Conservation (phyloP, 2,329 filamentous ascomycete genomes). For the Teratosphaeria gauchensis region DNA sequence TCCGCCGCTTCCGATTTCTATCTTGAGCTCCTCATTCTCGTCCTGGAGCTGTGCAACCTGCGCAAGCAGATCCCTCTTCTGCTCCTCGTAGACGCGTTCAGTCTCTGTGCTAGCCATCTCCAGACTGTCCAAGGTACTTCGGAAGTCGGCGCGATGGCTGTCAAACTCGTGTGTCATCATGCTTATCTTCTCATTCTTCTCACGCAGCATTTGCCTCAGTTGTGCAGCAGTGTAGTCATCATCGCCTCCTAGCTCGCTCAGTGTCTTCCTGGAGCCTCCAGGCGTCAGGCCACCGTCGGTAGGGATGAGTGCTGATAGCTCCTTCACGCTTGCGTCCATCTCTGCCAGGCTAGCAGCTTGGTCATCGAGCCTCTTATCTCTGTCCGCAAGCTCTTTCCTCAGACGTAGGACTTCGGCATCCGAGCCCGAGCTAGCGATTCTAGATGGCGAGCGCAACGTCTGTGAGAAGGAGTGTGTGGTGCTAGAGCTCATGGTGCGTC, state of each 20-base stretch:
- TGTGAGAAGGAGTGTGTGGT: slow-evolving; percentile 32
- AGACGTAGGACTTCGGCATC: slow-evolving; percentile 68
- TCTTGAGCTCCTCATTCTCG: slow-evolving; percentile 68
- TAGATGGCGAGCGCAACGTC: slow-evolving; percentile 26
- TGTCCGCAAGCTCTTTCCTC: slow-evolving; percentile 65
- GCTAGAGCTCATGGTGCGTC: slow-evolving; percentile 20
- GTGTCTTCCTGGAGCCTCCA: slow-evolving; percentile 14
- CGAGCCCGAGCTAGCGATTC: slow-evolving; percentile 21
- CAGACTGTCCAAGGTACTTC: slow-evolving; percentile 91
- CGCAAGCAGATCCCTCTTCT: slow-evolving; percentile 73
- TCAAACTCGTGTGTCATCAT: slow-evolving; percentile 93
- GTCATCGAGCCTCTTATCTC: slow-evolving; percentile 79
- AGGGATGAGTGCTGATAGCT: slow-evolving; percentile 65
- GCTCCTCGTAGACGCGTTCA: slow-evolving; percentile 88
- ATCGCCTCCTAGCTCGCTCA: slow-evolving; percentile 54
- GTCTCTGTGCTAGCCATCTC: slow-evolving; percentile 95
- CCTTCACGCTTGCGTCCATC: slow-evolving; percentile 81
- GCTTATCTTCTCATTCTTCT: slow-evolving; percentile 95
- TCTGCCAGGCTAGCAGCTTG: slow-evolving; percentile 74
- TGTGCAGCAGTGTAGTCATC: slow-evolving; percentile 35
- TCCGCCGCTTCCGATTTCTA: slow-evolving; percentile 28
- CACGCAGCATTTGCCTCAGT: slow-evolving; percentile 70
- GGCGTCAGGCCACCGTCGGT: slow-evolving; percentile 34
- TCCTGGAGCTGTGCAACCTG: slow-evolving; percentile 67
- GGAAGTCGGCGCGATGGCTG: slow-evolving; percentile 85